These are phyloP conservation scores for Boletellus emodensis DNA, from an alignment of 768 basidiomycete species.

Conservation along the genomic window DNA sequence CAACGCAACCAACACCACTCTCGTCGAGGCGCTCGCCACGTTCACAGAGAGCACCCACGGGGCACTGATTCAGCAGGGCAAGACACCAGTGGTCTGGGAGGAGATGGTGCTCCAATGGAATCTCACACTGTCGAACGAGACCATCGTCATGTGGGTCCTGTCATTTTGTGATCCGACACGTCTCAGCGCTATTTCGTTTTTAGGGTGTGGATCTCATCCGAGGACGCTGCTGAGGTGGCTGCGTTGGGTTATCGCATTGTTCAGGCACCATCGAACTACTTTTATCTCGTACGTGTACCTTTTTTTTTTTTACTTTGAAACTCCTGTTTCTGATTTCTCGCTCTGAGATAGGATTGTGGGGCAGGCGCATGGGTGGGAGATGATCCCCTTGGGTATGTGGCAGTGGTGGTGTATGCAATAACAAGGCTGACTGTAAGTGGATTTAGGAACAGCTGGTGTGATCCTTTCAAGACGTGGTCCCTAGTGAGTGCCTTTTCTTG, in stretches of 20 bases:
- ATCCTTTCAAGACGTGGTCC: slow-evolving; percentile 52
- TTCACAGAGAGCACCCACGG: slow-evolving; percentile 62
- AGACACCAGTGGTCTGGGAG: slow-evolving; percentile 83
- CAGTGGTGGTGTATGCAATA: slow-evolving; percentile 1
- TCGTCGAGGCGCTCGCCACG: slow-evolving; percentile 58
- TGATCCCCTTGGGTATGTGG: slow-evolving; percentile 26
- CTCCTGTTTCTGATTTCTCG: background rate
- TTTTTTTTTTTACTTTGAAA: background rate
- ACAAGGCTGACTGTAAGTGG: slow-evolving; percentile 1
- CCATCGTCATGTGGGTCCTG: slow-evolving; percentile 36
- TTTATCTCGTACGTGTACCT: slow-evolving; percentile 40
- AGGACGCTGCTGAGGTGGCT: slow-evolving; percentile 37
- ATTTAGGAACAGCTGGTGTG: slow-evolving; percentile 43
- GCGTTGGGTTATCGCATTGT: slow-evolving; percentile 41
- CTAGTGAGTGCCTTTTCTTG: slow-evolving; percentile 28
- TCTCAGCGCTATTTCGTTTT: background rate
- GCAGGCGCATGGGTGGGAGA: slow-evolving; percentile 44
- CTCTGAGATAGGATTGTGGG: slow-evolving; percentile 39
- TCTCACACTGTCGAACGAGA: slow-evolving; percentile 39
- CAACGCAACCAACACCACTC: slow-evolving; percentile 43
- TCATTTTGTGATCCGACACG: too few relatives aligned
- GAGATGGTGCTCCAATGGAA: slow-evolving; percentile 46
- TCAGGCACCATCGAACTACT: slow-evolving; percentile 48
- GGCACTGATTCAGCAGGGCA: slow-evolving; percentile 51
- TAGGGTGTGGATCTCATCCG: slow-evolving; percentile 47